phyloP scores from a whole-genome alignment of 2,329 filamentous ascomycete genomes.

The Cladophialophora psammophila region DNA sequence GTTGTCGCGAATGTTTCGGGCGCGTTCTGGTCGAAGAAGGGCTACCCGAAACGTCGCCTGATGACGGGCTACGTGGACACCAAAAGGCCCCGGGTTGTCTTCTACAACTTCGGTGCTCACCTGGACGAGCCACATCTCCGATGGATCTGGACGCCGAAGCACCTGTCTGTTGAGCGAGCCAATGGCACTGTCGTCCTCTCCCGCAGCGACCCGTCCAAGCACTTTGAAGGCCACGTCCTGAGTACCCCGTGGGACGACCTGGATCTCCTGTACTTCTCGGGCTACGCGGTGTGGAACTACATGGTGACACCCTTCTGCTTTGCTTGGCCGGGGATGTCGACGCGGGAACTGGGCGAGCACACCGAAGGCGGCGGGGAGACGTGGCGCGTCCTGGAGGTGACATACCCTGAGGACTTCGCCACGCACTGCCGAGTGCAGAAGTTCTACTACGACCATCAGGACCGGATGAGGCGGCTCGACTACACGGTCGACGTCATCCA shows the following conservation, averaged over 20 bases:
- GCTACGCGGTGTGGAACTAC: constrained; percentile 15
- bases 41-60: constrained; percentile 4
- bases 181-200: constrained; percentile 8
- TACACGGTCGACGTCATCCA: neutral
- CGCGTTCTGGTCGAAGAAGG: neutral
- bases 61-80: neutral
- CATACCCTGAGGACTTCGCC: neutral
- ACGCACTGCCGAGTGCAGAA: neutral
- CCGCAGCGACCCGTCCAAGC: neutral
- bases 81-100: neutral
- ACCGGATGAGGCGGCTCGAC: neutral
- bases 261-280: constrained; percentile 10
- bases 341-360: neutral
- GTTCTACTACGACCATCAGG: neutral
- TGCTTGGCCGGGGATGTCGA: neutral
- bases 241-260: constrained; percentile 1
- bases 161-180: neutral
- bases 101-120: constrained; percentile 5
- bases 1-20: neutral
- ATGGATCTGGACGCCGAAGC: constrained; percentile 12
- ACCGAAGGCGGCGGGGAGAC: neutral
- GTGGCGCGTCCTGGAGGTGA: constrained; percentile 8
- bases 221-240: constrained; percentile 2
- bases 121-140: constrained; percentile 1
- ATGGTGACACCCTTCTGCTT: constrained; percentile 15